These are phyloP conservation scores for Hymenoscyphus occultus DNA, from an alignment of 2,329 filamentous ascomycete species.

Conservation along the genomic window DNA sequence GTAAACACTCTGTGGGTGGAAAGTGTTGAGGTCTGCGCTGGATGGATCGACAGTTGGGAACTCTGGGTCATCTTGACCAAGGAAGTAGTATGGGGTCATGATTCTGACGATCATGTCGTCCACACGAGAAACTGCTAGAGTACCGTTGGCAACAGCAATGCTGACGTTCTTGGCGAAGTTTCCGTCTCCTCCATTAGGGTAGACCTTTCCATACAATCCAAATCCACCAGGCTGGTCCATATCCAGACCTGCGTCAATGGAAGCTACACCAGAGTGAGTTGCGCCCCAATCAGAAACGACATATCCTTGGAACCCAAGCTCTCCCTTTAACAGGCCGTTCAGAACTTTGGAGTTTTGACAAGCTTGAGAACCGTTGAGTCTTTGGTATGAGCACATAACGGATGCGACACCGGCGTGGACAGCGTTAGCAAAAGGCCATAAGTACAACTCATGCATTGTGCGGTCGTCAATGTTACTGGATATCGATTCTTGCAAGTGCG, in stretches of 20 bases:
- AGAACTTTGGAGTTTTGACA: conserved; percentile 75
- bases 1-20: conserved; percentile 17
- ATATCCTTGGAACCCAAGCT: conserved; percentile 78
- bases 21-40: conserved; percentile 21
- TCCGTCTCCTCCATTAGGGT: conserved; percentile 7
- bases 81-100: conserved; percentile 58
- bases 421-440: conserved; percentile 81
- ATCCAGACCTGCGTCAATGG: conserved; percentile 77
- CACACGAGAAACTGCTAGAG: conserved; percentile 52
- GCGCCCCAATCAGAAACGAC: conserved; percentile 83
- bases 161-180: conserved; percentile 40
- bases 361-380: conserved; percentile 64
- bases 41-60: conserved; percentile 41
- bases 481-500: conserved; percentile 54
- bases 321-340: conserved; percentile 78
- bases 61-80: conserved; percentile 44
- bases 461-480: conserved; percentile 76
- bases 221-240: conserved; percentile 48
- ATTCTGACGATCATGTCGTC: conserved; percentile 64
- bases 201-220: conserved; percentile 63
- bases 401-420: conserved; percentile 72
- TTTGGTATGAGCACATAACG: conserved; percentile 80
- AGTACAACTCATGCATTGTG: conserved; percentile 72
- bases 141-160: conserved; percentile 57
- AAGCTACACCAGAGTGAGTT: conserved; percentile 74